Conservation (phyloP, 2,329 filamentous ascomycete genomes). For the Ascochyta fabae region DNA sequence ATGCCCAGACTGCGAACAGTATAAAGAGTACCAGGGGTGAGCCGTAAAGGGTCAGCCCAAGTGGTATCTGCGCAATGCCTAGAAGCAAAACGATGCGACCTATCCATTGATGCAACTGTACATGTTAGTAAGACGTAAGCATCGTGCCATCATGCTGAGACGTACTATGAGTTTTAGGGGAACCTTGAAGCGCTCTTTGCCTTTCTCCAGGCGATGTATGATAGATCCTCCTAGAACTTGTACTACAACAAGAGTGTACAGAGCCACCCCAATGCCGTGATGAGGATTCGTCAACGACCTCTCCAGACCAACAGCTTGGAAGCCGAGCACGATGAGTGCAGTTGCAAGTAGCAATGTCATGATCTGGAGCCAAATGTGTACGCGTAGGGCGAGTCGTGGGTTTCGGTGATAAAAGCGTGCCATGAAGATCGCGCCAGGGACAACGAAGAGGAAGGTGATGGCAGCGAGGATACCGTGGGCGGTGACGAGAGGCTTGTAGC, state of each 20-base stretch:
- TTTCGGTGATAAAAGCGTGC: constrained; percentile 73
- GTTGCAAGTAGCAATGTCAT: constrained; percentile 71
- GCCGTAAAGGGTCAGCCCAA: constrained; percentile 90
- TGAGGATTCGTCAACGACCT: constrained; percentile 81
- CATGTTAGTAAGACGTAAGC: constrained; percentile 21
- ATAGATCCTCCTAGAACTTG: constrained; percentile 74
- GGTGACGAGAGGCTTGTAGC: constrained; percentile 74
- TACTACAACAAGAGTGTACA: constrained; percentile 74
- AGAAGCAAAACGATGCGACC: constrained; percentile 80
- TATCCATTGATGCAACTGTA: constrained; percentile 85
- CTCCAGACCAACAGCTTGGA: constrained; percentile 76
- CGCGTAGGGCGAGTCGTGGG: constrained; percentile 66
- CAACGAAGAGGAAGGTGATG: constrained; percentile 75
- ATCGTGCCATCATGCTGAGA: not conserved
- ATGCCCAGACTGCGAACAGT: constrained; percentile 80
- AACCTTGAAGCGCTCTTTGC: constrained; percentile 60
- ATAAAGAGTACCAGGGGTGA: constrained; percentile 87
- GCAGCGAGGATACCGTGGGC: constrained; percentile 76
- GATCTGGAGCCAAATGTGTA: constrained; percentile 78
- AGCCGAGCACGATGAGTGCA: constrained; percentile 76
- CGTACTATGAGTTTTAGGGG: constrained; percentile 65
- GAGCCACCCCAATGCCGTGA: constrained; percentile 80
- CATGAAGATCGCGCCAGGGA: constrained; percentile 76
- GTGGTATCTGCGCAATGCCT: constrained; percentile 83
- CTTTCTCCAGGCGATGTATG: constrained; percentile 63